These are phyloP conservation scores for Saitozyma sp. DNA, from an alignment of 768 basidiomycete species.

Conservation along the genomic window DNA sequence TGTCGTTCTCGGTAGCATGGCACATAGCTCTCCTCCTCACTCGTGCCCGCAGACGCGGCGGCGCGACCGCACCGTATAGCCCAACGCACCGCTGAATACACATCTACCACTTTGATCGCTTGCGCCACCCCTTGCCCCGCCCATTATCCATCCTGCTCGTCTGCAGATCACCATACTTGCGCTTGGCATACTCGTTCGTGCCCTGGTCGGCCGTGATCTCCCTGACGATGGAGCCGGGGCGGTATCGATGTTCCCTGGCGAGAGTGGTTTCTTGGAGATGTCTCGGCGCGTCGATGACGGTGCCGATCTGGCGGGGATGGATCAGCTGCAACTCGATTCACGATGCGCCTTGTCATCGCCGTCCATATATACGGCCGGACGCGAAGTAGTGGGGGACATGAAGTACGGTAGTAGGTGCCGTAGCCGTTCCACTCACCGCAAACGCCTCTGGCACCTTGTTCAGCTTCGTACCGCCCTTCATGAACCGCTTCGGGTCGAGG, in stretches of 20 bases:
- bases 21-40: no score
- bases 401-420: not conserved
- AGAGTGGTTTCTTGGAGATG: conserved; percentile 45
- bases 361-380: not conserved
- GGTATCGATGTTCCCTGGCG: conserved; percentile 36
- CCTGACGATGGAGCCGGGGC: conserved; percentile 45
- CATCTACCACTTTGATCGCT: conserved; percentile 45
- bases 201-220: conserved; percentile 36
- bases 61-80: no score
- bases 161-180: conserved; percentile 51
- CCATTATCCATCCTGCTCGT: conserved; percentile 49
- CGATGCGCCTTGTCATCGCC: not conserved
- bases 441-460: conserved; percentile 47
- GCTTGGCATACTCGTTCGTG: conserved; percentile 46
- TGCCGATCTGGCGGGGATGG: conserved; percentile 40
- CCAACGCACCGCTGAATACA: not conserved
- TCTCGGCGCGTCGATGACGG: conserved; percentile 43
- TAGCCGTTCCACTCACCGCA: conserved; percentile 34
- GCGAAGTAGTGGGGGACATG: not conserved
- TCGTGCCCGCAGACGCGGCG: no score
- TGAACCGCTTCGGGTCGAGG: conserved; percentile 51
- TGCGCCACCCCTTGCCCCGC: conserved; percentile 50
- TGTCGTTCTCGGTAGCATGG: no score
- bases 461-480: conserved; percentile 45
- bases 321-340: not conserved